phyloP scores from a whole-genome alignment of 192 early-diverging fungal species.

The Umbelopsis sp. region DNA sequence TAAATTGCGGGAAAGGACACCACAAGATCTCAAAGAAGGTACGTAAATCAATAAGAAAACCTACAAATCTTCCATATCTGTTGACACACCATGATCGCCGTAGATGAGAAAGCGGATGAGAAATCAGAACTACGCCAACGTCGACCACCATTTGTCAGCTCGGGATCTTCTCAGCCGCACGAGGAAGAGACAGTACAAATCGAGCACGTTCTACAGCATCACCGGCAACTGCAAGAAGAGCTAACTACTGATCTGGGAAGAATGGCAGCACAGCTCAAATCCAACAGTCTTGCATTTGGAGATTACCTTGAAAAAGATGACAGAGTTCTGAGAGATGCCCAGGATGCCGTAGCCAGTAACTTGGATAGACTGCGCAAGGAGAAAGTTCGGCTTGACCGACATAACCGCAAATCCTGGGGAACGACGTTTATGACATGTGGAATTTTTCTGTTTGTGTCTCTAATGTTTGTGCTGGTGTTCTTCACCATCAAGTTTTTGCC shows the following conservation, averaged over 20 bases:
- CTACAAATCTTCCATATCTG: neutral
- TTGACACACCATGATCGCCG: neutral
- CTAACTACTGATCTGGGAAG: conserved; percentile 48
- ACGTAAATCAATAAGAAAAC: neutral
- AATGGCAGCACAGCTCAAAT: conserved; percentile 53
- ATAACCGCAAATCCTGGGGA: conserved; percentile 46
- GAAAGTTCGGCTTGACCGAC: conserved; percentile 35
- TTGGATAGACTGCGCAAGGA: conserved; percentile 41
- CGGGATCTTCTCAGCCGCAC: neutral
- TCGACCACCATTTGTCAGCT: neutral
- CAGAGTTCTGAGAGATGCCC: conserved; percentile 45
- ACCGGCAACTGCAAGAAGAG: conserved; percentile 54
- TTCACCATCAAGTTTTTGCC: conserved; percentile 47
- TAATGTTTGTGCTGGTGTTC: conserved; percentile 49
- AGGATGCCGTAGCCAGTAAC: conserved; percentile 41
- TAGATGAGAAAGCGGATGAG: neutral
- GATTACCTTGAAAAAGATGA: conserved; percentile 48
- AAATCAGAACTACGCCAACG: conserved; percentile 1
- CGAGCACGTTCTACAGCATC: conserved; percentile 50
- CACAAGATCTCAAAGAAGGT: neutral
- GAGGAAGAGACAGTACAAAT: conserved; percentile 42
- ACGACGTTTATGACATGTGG: conserved; percentile 52
- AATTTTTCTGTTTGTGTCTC: conserved; percentile 46
- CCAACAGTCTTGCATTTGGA: conserved; percentile 49
- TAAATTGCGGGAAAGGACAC: neutral